Percentiles rank a stretch among this genome's conserved stretches.
Conservation (phyloP, 2,329 filamentous ascomycete species). For the Penicillium hordei region DNA sequence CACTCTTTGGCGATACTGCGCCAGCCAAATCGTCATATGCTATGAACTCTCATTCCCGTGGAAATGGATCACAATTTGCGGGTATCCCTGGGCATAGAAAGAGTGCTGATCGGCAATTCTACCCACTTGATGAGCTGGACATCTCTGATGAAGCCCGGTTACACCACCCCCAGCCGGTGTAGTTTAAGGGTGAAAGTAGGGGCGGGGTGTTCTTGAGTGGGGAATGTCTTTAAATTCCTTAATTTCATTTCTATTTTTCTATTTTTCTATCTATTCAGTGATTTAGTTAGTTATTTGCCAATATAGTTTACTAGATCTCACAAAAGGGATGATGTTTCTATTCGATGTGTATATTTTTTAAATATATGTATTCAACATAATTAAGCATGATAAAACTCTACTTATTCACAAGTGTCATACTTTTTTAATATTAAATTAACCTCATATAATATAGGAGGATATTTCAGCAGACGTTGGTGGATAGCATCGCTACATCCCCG, state of each 20-base stretch:
- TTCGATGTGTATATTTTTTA: neutral
- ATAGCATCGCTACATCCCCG: neutral
- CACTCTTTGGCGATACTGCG: slow-evolving; percentile 36
- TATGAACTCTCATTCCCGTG: slow-evolving; percentile 13
- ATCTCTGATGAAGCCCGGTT: slow-evolving; percentile 20
- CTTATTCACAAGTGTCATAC: neutral
- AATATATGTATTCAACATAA: neutral
- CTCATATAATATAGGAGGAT: neutral
- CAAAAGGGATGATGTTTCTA: neutral
- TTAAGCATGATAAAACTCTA: neutral
- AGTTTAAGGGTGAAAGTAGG: neutral
- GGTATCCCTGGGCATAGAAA: slow-evolving; percentile 16
- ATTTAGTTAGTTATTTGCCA: too few relatives aligned
- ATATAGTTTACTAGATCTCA: too few relatives aligned
- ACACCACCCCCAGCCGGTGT: slow-evolving; percentile 6
- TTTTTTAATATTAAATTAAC: too few relatives aligned
- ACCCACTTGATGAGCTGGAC: slow-evolving; percentile 23
- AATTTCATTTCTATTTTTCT: neutral
- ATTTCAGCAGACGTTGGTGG: neutral
- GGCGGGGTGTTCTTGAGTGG: neutral
- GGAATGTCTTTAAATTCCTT: neutral
- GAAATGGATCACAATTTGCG: slow-evolving; percentile 17
- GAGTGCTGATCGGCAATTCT: slow-evolving; percentile 19
- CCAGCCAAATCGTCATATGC: slow-evolving; percentile 15
- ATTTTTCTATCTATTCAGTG: too few relatives aligned